These are phyloP conservation scores for Nannizzia gypsea DNA, from an alignment of 2,329 filamentous ascomycete species.

Conservation along the genomic window DNA sequence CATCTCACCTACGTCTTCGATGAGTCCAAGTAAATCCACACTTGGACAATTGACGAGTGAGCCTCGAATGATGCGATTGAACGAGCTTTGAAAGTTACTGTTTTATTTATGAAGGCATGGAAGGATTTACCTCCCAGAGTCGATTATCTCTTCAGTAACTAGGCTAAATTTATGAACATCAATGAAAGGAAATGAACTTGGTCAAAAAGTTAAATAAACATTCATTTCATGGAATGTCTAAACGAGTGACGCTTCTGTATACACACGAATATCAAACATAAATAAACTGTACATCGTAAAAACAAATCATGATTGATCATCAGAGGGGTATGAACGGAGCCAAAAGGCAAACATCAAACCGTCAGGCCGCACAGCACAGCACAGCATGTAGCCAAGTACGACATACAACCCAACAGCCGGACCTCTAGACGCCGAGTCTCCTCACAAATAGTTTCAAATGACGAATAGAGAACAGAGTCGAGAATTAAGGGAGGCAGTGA, in stretches of 20 bases:
- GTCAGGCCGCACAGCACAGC: neutral
- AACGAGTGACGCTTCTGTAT: neutral
- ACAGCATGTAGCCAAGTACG: neutral
- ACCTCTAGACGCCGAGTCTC: neutral
- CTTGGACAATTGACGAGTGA: neutral
- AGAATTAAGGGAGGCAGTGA: neutral
- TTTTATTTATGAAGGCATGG: neutral
- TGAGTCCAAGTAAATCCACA: constrained; percentile 44
- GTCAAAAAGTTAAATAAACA: neutral
- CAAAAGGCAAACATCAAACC: neutral
- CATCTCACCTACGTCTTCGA: constrained; percentile 62
- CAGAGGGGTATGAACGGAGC: neutral
- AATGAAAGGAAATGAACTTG: constrained; percentile 2
- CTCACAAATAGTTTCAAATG: neutral
- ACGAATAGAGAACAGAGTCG: neutral
- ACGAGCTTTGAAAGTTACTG: neutral
- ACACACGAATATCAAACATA: neutral
- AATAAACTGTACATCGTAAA: constrained; percentile 3
- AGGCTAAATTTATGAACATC: neutral
- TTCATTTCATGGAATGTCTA: neutral
- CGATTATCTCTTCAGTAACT: neutral
- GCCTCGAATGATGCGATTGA: neutral
- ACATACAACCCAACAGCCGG: neutral
- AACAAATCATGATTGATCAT: neutral
- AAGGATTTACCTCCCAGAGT: neutral